These are phyloP conservation scores for Cornus kousa DNA, from an alignment of 148 eudicot species.

Conservation along the genomic window DNA sequence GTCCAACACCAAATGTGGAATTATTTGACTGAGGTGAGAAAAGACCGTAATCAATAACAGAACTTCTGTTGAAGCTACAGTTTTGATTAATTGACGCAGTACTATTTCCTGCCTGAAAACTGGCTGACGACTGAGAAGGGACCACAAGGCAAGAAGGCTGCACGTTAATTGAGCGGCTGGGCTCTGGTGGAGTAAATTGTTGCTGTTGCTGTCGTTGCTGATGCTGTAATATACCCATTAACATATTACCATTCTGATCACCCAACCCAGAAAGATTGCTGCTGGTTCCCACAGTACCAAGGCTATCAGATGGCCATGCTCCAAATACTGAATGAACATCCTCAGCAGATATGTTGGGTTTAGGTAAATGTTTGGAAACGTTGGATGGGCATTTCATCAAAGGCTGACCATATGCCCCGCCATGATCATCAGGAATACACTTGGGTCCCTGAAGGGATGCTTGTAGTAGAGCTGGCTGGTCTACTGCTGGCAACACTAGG, in stretches of 20 bases:
- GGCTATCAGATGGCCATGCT: conserved; percentile 31
- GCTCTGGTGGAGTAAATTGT: conserved; percentile 24
- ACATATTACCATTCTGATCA: conserved; percentile 24
- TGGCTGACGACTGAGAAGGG: conserved; percentile 34
- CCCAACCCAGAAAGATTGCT: conserved; percentile 20
- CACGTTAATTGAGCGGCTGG: conserved; percentile 44
- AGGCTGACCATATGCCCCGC: conserved; percentile 39
- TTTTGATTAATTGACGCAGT: conserved; percentile 33
- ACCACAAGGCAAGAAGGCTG: conserved; percentile 55
- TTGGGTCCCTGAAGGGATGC: conserved; percentile 33
- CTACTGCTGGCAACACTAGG: conserved; percentile 29
- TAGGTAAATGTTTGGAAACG: conserved; percentile 32
- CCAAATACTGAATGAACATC: conserved; percentile 29
- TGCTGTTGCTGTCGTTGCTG: conserved; percentile 26
- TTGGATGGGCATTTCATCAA: conserved; percentile 36
- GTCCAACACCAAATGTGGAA: conserved; percentile 29
- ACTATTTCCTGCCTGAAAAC: conserved; percentile 27
- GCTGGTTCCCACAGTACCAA: conserved; percentile 21
- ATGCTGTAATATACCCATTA: conserved; percentile 27
- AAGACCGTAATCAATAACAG: conserved; percentile 20
- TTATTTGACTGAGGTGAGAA: conserved; percentile 31
- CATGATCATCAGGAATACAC: conserved; percentile 28
- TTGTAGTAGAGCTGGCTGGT: conserved; percentile 35
- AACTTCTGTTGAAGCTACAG: conserved; percentile 26
- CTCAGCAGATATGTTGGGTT: conserved; percentile 21